Base-by-base conservation (phyloP, 768 basidiomycete genomes). In the Leucocoprinus sp. region DNA sequence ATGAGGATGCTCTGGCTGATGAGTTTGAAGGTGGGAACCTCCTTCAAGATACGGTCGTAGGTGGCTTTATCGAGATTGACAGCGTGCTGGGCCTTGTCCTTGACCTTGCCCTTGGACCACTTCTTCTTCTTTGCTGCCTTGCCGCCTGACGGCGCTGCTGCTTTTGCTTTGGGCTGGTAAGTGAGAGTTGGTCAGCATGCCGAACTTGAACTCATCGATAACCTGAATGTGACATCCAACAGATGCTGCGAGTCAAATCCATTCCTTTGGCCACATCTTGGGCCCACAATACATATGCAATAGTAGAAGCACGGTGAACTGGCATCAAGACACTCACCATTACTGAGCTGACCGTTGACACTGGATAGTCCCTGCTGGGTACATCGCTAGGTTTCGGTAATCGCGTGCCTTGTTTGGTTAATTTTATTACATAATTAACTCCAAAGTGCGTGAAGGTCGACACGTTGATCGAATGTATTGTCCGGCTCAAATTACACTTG, bases 21-120 rank as follows among this genome's bases (percentile, higher is more conserved):
- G 78, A 98, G 89, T 61, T 88, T 88, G 90, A 93, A 99, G 65
- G 93, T 93, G 37, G 96, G 96, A 68, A 90, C 91, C 68, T 98
- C 93, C 79, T 97, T 97, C 61, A 95, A 65, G 75, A 96, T 92
- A 60, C 89, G 87, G 72, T 93, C 90, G 69, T 68, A 95, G 57
- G 84, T 87, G 45, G 82, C 55, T 76, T 97, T 95, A 77, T 98
- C 95, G 60, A 95, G 82, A 56, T 82, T 74, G 67, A 97, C 93
- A 58, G 90, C 78, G 79, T 98, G 93, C 63, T 89, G 83, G 60
- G 95, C 91, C 84, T 98, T 99, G 75, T 99, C 96, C 85, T 99
- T 99, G 68, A 99, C 96, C 74, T 98, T 98, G 65, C 96, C 96
- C 80, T 98, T 98, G 58, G 91, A 96, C 93, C 93, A 97, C 80